phyloP scores from a whole-genome alignment of 345 rosid genomes.

The Pelargonium nanum region DNA sequence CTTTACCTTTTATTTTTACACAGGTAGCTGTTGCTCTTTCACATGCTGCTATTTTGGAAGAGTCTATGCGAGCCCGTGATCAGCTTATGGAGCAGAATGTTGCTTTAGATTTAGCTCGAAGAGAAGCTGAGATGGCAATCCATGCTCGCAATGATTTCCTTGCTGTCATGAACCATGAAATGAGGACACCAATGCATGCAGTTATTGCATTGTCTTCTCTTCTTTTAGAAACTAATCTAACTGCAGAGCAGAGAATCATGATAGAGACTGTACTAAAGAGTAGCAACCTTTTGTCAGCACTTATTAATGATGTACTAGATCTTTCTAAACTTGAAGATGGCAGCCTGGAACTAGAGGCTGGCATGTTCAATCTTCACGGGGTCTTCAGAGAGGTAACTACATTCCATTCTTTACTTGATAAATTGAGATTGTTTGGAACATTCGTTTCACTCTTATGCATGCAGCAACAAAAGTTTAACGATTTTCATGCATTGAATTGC shows the following conservation, averaged over 20 bases:
- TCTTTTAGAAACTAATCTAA: slow-evolving; percentile 67
- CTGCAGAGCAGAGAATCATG: slow-evolving; percentile 79
- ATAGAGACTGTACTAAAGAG: slow-evolving; percentile 81
- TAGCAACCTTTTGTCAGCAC: slow-evolving; percentile 76
- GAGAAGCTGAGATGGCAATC: slow-evolving; percentile 81
- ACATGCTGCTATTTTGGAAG: slow-evolving; percentile 90
- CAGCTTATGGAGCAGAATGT: slow-evolving; percentile 78
- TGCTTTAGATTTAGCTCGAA: slow-evolving; percentile 69
- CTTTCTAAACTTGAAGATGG: slow-evolving; percentile 92
- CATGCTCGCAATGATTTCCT: slow-evolving; percentile 93
- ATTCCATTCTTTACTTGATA: background rate
- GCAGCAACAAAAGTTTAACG: background rate
- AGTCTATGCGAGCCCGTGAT: slow-evolving; percentile 84
- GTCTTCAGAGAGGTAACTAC: slow-evolving; percentile 56
- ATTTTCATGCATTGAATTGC: slow-evolving; percentile 7
- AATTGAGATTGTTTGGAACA: background rate
- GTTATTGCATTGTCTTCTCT: slow-evolving; percentile 84
- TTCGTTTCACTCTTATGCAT: slow-evolving; percentile 6
- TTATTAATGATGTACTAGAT: slow-evolving; percentile 83
- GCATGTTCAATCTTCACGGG: slow-evolving; percentile 52
- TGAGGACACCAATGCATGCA: slow-evolving; percentile 94
- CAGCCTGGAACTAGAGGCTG: slow-evolving; percentile 58
- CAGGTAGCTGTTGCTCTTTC: slow-evolving; percentile 98
- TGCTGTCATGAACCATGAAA: slow-evolving; percentile 95
- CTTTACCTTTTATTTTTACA: background rate